These are phyloP conservation scores for Ploettnerulaceae sp. DNA, from an alignment of 2,329 filamentous ascomycete genomes.

Conservation along the genomic window DNA sequence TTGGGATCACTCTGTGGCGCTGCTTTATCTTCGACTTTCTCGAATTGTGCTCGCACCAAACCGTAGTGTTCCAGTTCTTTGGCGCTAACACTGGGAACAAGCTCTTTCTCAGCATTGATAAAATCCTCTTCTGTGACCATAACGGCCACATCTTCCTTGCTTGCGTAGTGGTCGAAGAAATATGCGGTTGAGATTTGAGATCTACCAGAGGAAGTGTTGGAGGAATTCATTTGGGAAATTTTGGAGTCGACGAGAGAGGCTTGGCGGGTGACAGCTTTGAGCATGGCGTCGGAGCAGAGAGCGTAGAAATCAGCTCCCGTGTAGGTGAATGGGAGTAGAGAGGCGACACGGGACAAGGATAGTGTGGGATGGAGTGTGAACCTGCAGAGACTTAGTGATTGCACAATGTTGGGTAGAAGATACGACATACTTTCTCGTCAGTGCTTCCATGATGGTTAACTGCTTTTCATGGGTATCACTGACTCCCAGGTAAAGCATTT, in stretches of 20 bases:
- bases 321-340: conserved; percentile 85
- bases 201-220: conserved; percentile 28
- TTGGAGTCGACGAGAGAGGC: conserved; percentile 79
- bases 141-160: conserved; percentile 75
- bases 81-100: conserved; percentile 89
- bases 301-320: conserved; percentile 97
- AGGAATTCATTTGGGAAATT: conserved; percentile 63
- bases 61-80: conserved; percentile 93
- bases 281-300: conserved; percentile 95
- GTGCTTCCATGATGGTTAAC: conserved; percentile 84
- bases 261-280: conserved; percentile 93
- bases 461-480: conserved; percentile 97
- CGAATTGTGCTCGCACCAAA: conserved; percentile 74
- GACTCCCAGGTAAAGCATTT: conserved; percentile 96
- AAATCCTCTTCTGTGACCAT: conserved; percentile 90
- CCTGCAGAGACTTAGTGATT: conserved; percentile 42
- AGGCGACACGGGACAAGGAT: conserved; percentile 69
- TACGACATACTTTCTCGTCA: conserved; percentile 77
- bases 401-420: not conserved
- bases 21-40: conserved; percentile 48
- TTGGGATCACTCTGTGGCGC: conserved; percentile 33
- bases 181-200: conserved; percentile 70
- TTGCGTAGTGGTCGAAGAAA: conserved; percentile 92
- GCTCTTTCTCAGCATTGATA: conserved; percentile 69
- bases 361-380: conserved; percentile 80